phyloP scores from a whole-genome alignment of 108 stramenopile species.

The Nitzschia sp. region DNA sequence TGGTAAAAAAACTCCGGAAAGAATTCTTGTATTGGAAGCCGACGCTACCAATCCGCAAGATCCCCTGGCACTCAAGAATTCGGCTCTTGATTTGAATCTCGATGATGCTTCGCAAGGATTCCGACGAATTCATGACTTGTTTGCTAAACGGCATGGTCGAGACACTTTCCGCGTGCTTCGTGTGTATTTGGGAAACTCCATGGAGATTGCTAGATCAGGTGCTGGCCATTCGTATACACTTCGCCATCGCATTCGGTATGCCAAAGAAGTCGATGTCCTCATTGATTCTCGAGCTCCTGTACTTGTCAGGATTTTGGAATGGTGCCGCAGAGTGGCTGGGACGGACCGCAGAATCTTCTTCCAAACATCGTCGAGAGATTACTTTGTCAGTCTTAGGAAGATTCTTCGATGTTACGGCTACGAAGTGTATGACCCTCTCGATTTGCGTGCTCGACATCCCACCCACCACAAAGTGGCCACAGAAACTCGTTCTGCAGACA shows the following conservation, averaged over 20 bases:
- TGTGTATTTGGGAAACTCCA: slow-evolving; percentile 32
- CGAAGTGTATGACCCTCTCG: slow-evolving; percentile 45
- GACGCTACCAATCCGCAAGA: slow-evolving; percentile 30
- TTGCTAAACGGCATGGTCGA: background rate
- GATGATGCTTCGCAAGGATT: slow-evolving; percentile 35
- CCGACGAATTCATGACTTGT: slow-evolving; percentile 19
- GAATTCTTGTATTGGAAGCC: slow-evolving; percentile 21
- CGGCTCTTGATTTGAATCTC: slow-evolving; percentile 23
- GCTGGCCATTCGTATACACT: slow-evolving; percentile 28
- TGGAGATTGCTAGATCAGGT: slow-evolving; percentile 20
- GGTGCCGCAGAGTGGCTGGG: slow-evolving; percentile 26
- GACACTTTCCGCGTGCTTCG: slow-evolving; percentile 21
- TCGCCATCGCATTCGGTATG: slow-evolving; percentile 21
- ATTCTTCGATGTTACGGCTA: slow-evolving; percentile 27
- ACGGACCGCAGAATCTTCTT: slow-evolving; percentile 10
- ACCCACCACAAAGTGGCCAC: background rate
- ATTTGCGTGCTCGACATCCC: slow-evolving; percentile 27
- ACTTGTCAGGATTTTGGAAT: slow-evolving; percentile 23
- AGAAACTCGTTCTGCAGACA: background rate
- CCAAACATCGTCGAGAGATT: slow-evolving; percentile 20
- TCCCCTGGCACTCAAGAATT: slow-evolving; percentile 18
- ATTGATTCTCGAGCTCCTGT: slow-evolving; percentile 35
- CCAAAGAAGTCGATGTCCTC: slow-evolving; percentile 33
- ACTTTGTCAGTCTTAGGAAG: slow-evolving; percentile 16
- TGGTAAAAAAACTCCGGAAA: background rate